A percentile compares a stretch with the other conserved stretches of the same genome.
These are phyloP conservation scores for Aureobasidium sp. DNA, from an alignment of 2,329 filamentous ascomycete genomes.

Conservation along the genomic window DNA sequence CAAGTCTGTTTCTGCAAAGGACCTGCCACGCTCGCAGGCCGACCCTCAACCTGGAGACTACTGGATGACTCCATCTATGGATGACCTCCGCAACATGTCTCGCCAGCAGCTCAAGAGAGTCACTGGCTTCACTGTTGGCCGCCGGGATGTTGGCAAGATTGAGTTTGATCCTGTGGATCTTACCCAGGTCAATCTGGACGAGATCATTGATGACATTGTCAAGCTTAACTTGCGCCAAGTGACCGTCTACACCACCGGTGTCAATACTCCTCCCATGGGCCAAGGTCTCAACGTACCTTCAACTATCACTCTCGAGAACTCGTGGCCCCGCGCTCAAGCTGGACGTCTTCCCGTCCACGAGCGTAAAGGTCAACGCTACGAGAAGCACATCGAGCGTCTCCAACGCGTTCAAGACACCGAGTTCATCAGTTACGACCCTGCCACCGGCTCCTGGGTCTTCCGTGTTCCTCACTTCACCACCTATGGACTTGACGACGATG, in stretches of 20 bases:
- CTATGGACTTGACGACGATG: constrained; percentile 72
- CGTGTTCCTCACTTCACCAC: constrained; percentile 94
- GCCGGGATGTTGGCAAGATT: constrained; percentile 72
- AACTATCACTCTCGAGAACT: constrained; percentile 80
- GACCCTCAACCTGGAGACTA: constrained; percentile 64
- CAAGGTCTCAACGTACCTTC: constrained; percentile 90
- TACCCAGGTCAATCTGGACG: constrained; percentile 67
- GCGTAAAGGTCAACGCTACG: constrained; percentile 58
- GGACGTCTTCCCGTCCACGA: constrained; percentile 50
- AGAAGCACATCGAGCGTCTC: constrained; percentile 77
- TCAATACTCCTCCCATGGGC: constrained; percentile 74
- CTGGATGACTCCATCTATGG: constrained; percentile 73
- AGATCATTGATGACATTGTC: constrained; percentile 72
- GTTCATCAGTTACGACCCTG: constrained; percentile 71
- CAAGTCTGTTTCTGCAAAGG: constrained; percentile 6
- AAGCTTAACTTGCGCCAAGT: constrained; percentile 69
- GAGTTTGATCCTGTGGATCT: constrained; percentile 81
- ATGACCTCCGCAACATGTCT: constrained; percentile 72
- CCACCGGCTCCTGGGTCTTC: constrained; percentile 85
- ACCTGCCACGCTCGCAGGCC: constrained; percentile 12
- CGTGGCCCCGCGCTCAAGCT: constrained; percentile 71
- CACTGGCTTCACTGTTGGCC: constrained; percentile 70
- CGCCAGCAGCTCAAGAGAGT: constrained; percentile 71
- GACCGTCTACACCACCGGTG: constrained; percentile 74
- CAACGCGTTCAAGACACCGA: constrained; percentile 72